Evolutionary conservation across 192 early-diverging fungal species (phyloP).

Genomic region (Coemansia sp.): DNA sequence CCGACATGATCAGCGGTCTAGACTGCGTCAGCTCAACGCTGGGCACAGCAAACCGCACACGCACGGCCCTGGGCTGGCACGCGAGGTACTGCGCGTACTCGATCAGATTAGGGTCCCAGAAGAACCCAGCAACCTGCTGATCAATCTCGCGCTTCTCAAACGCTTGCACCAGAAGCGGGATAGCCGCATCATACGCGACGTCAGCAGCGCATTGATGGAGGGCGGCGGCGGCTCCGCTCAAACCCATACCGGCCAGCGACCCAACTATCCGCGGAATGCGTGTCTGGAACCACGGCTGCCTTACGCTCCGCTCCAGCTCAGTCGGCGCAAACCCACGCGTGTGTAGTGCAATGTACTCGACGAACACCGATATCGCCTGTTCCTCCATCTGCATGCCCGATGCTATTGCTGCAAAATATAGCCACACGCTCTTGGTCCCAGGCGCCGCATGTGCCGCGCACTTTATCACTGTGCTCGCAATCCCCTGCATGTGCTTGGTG

Average conservation of each 20-base stretch:
- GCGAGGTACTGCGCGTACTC: constrained; percentile 46
- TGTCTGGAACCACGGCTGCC: constrained; percentile 29
- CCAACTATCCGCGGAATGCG: constrained; percentile 13
- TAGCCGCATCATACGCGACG: constrained; percentile 21
- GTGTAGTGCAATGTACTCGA: constrained; percentile 24
- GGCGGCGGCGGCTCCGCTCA: constrained; percentile 37
- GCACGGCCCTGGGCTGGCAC: constrained; percentile 16
- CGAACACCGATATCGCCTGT: constrained; percentile 17
- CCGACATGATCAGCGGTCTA: constrained; percentile 21
- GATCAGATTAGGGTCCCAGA: constrained; percentile 47
- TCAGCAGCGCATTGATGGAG: constrained; percentile 26
- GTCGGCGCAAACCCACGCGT: constrained; percentile 15
- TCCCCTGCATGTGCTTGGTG: constrained; percentile 18
- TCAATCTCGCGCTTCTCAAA: constrained; percentile 31
- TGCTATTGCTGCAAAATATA: constrained; percentile 25
- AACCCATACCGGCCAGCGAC: constrained; percentile 13
- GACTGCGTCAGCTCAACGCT: constrained; percentile 13
- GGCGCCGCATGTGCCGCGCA: constrained; percentile 10
- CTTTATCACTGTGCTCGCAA: constrained; percentile 14
- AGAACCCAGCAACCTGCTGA: constrained; percentile 23
- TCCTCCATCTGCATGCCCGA: constrained; percentile 1
- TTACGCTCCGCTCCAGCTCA: constrained; percentile 8
- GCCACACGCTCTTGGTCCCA: constrained; percentile 19
- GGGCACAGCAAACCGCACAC: constrained; percentile 26
- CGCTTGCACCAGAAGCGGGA: constrained; percentile 35